A percentile compares a stretch with the other conserved stretches of the same genome.
phyloP scores from a whole-genome alignment of 1,284 basidiomycete genomes.

The Trichosporon sp. region DNA sequence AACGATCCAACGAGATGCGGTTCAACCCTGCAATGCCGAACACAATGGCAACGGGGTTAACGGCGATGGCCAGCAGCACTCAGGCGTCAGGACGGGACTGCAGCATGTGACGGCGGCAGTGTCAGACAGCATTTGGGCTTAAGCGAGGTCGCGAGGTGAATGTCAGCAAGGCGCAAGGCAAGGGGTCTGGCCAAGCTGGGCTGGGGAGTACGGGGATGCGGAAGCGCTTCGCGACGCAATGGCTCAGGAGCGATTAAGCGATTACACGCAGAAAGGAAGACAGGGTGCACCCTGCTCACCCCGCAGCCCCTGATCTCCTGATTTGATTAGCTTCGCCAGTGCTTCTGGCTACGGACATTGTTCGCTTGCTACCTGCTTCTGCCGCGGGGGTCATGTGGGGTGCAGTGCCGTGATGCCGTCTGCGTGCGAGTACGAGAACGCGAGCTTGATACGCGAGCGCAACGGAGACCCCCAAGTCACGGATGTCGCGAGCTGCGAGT shows the following conservation, averaged over 20 bases:
- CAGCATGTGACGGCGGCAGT: neutral
- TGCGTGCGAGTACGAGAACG: neutral
- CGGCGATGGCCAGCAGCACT: neutral
- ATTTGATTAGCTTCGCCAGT: neutral
- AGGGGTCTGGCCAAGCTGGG: too few relatives aligned
- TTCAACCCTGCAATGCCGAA: neutral
- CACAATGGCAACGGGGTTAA: neutral
- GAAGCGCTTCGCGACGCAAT: neutral
- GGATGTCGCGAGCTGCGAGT: too few relatives aligned
- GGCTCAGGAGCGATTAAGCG: neutral
- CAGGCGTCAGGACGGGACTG: neutral
- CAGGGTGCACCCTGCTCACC: neutral
- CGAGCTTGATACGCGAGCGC: too few relatives aligned
- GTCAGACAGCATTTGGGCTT: neutral
- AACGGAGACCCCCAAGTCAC: too few relatives aligned
- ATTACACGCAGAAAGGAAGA: neutral
- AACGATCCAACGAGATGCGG: neutral
- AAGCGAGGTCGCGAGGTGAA: neutral
- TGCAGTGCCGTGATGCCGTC: neutral
- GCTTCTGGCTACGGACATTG: neutral
- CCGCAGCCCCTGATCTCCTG: neutral
- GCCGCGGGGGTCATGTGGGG: neutral
- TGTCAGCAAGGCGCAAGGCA: too few relatives aligned
- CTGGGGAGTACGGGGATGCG: neutral
- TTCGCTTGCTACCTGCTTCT: neutral